Conservation (phyloP, 2,329 filamentous ascomycete species). For the Aspergillus sp. region DNA sequence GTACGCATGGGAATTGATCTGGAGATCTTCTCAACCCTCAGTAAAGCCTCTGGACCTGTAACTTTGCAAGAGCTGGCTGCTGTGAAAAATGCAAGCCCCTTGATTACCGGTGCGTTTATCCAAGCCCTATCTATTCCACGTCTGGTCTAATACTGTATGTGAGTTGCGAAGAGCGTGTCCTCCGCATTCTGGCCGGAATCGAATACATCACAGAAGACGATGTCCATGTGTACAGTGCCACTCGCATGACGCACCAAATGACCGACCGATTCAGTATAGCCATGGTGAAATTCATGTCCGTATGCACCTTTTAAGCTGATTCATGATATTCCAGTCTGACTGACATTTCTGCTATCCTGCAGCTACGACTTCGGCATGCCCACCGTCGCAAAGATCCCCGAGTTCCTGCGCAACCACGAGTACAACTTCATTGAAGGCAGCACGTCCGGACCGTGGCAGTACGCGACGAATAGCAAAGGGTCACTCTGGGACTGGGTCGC, state of each 20-base stretch:
- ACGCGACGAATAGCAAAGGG: constrained; percentile 1
- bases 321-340: no score
- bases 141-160: no score
- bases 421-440: constrained; percentile 10
- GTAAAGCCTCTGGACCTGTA: background rate
- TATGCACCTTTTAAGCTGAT: no score
- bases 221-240: constrained; percentile 12
- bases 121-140: no score
- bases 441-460: constrained; percentile 16
- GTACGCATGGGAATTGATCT: constrained; percentile 19
- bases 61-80: constrained; percentile 15
- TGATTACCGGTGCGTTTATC: constrained; percentile 10
- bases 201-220: constrained; percentile 18
- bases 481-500: constrained; percentile 12
- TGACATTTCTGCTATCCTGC: no score
- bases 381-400: constrained; percentile 12
- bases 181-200: constrained; percentile 17
- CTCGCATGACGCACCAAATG: constrained; percentile 16
- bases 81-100: constrained; percentile 10
- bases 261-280: constrained; percentile 5
- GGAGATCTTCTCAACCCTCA: constrained; percentile 15
- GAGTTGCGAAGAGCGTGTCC: constrained; percentile 18
- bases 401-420: constrained; percentile 10
- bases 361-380: constrained; percentile 16
- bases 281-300: constrained; percentile 16